phyloP scores from a whole-genome alignment of 179 eudicot species.

The Carnegiea gigantea region DNA sequence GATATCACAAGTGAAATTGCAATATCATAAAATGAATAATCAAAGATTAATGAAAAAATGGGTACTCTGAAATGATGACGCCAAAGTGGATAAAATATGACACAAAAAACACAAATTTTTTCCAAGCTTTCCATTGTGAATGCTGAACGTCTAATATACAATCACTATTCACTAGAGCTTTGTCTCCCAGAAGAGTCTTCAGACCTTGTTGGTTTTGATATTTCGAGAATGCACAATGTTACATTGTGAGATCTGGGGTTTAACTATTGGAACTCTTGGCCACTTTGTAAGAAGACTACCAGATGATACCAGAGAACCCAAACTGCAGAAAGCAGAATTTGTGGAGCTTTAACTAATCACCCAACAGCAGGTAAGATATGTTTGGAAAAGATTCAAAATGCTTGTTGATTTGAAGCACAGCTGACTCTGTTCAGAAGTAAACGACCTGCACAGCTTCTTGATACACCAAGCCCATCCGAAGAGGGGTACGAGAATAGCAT shows the following conservation, averaged over 20 bases:
- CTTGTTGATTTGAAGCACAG: too few relatives aligned
- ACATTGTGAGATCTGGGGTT: background rate
- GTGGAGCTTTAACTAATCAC: background rate
- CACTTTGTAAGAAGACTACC: background rate
- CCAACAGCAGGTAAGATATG: background rate
- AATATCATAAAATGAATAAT: background rate
- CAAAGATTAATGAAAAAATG: background rate
- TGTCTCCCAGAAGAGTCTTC: background rate
- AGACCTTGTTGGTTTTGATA: background rate
- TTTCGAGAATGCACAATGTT: background rate
- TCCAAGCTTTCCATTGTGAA: background rate
- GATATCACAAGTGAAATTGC: background rate
- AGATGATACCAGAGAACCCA: background rate
- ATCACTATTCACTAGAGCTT: background rate
- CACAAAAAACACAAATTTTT: background rate
- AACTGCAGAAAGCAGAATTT: background rate
- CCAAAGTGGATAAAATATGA: background rate
- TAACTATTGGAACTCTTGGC: background rate
- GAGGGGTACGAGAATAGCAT: too few relatives aligned
- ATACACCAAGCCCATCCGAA: too few relatives aligned
- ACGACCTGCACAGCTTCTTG: too few relatives aligned
- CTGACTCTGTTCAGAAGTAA: too few relatives aligned
- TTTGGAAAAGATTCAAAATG: too few relatives aligned
- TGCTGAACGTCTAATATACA: background rate
- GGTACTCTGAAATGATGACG: too few relatives aligned